phyloP scores from a whole-genome alignment of 2,329 filamentous ascomycete genomes.

The Tothia fuscella region DNA sequence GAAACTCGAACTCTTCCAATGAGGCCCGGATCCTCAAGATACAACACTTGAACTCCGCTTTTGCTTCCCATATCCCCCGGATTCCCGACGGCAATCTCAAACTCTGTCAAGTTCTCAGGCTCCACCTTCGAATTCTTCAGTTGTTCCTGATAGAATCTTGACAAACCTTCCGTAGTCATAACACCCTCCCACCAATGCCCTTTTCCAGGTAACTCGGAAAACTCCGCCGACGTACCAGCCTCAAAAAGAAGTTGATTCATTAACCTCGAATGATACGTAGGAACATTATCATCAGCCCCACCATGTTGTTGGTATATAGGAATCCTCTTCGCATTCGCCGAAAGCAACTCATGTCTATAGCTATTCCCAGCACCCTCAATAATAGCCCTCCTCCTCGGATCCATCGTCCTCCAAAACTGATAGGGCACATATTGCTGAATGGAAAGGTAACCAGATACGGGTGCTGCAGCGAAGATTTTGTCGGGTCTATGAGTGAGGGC shows the following conservation, averaged over 20 bases:
- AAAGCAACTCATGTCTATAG: conserved; percentile 44
- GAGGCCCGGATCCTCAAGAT: conserved; percentile 37
- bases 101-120: conserved; percentile 22
- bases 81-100: conserved; percentile 38
- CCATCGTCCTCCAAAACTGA: conserved; percentile 41
- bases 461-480: conserved; percentile 42
- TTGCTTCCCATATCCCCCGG: conserved; percentile 41
- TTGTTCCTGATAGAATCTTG: conserved; percentile 36
- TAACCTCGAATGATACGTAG: conserved; percentile 43
- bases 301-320: conserved; percentile 47
- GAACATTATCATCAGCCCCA: conserved; percentile 45
- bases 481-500: conserved; percentile 43
- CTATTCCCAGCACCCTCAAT: conserved; percentile 37
- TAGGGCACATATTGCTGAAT: conserved; percentile 50
- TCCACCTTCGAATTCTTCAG: conserved; percentile 11
- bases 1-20: conserved; percentile 37
- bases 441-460: conserved; percentile 46
- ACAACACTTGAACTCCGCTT: conserved; percentile 38
- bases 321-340: conserved; percentile 39
- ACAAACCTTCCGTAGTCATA: conserved; percentile 39
- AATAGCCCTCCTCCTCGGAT: conserved; percentile 37
- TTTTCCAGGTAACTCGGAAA: conserved; percentile 37
- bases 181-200: conserved; percentile 44
- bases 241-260: conserved; percentile 39
- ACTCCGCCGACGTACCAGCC: conserved; percentile 30